These are phyloP conservation scores for Detonula confervacea DNA, from an alignment of 352 stramenopile genomes.

Conservation along the genomic window DNA sequence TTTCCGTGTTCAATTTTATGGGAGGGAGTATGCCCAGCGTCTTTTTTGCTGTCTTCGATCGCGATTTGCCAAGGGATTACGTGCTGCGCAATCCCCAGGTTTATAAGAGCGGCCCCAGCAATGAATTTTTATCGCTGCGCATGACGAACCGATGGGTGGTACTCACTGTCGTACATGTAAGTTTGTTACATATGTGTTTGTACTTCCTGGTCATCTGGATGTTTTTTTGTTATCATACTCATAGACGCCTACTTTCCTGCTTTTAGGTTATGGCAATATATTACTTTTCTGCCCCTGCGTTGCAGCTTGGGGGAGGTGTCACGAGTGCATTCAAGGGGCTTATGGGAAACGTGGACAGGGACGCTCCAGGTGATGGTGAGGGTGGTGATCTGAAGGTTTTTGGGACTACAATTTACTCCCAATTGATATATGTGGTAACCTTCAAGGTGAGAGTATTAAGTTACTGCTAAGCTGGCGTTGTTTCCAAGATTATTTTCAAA, in stretches of 20 bases:
- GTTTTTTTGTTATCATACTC: too few relatives aligned
- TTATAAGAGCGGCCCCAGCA: slow-evolving; percentile 75
- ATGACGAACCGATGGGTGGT: slow-evolving; percentile 74
- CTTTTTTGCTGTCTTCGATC: slow-evolving; percentile 86
- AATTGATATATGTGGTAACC: slow-evolving; percentile 93
- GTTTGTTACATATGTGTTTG: too few relatives aligned
- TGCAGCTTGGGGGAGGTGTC: slow-evolving; percentile 65
- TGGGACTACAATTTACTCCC: slow-evolving; percentile 92
- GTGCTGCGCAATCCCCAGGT: slow-evolving; percentile 79
- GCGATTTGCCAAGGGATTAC: slow-evolving; percentile 82
- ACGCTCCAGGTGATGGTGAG: slow-evolving; percentile 87
- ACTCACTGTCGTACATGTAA: slow-evolving; percentile 71
- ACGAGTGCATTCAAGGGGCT: slow-evolving; percentile 74
- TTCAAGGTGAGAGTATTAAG: slow-evolving; percentile 88
- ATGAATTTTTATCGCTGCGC: slow-evolving; percentile 82
- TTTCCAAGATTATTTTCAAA: slow-evolving; percentile 17
- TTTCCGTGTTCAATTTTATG: slow-evolving; percentile 94
- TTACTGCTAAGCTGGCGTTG: neutral
- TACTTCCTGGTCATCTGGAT: too few relatives aligned
- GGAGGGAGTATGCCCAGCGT: slow-evolving; percentile 93
- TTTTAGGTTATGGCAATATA: slow-evolving; percentile 82
- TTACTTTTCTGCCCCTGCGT: slow-evolving; percentile 62
- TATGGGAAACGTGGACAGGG: slow-evolving; percentile 87
- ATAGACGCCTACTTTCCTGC: too few relatives aligned
- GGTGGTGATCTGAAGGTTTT: slow-evolving; percentile 93